Evolutionary conservation across 1,139 yeast genomes (phyloP).

Genomic region (Protomyces pachydermus): DNA sequence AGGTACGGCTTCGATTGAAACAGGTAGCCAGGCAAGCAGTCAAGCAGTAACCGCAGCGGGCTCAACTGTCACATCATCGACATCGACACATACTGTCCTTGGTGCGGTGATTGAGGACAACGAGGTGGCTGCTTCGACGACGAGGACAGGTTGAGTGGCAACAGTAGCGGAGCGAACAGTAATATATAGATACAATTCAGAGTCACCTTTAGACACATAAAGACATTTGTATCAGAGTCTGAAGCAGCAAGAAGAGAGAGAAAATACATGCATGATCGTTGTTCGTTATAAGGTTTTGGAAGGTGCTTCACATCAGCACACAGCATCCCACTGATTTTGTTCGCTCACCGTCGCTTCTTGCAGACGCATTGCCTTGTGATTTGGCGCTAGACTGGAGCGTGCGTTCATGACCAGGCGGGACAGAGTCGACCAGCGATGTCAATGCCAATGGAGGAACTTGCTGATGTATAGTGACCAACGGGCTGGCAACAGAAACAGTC

Average conservation of each 20-base stretch:
- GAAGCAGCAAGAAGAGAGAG: too few relatives aligned
- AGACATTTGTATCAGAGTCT: too few relatives aligned
- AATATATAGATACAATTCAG: background rate
- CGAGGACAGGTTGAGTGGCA: background rate
- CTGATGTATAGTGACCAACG: too few relatives aligned
- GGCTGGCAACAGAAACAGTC: too few relatives aligned
- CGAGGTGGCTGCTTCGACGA: background rate
- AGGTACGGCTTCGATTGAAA: background rate
- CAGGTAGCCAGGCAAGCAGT: background rate
- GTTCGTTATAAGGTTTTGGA: background rate
- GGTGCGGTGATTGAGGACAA: background rate
- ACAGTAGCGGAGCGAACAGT: background rate
- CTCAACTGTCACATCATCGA: too few relatives aligned
- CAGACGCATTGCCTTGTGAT: background rate
- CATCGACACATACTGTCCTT: too few relatives aligned
- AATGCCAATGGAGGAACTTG: too few relatives aligned
- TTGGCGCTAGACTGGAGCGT: too few relatives aligned
- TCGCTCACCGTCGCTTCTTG: background rate
- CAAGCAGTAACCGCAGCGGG: too few relatives aligned
- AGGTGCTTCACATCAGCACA: background rate
- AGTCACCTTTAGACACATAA: background rate
- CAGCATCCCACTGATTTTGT: background rate
- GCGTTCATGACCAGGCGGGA: too few relatives aligned
- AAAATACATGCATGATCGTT: too few relatives aligned
- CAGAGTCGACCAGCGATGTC: too few relatives aligned